phyloP scores from a whole-genome alignment of 805 yeast species.

The Metschnikowia borealis region DNA sequence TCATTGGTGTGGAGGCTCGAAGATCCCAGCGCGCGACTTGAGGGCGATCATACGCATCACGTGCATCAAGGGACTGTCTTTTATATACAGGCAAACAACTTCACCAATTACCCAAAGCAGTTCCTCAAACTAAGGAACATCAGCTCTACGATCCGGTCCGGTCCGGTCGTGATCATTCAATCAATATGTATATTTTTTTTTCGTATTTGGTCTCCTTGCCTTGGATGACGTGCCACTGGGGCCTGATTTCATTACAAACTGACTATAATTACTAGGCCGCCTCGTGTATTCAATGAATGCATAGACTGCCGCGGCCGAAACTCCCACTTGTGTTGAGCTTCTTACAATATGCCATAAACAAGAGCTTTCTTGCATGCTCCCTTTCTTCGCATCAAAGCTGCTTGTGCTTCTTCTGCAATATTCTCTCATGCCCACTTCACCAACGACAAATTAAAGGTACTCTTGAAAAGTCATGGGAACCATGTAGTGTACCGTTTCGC shows the following conservation, averaged over 20 bases:
- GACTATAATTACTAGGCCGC: slow-evolving; percentile 6
- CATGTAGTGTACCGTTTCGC: neutral
- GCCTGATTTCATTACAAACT: slow-evolving; percentile 5
- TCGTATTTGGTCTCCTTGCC: slow-evolving; percentile 3
- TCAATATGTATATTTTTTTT: neutral
- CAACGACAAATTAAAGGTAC: neutral
- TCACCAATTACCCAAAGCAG: neutral
- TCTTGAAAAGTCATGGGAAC: neutral
- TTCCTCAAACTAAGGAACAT: neutral
- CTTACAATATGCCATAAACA: slow-evolving; percentile 3
- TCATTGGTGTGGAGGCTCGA: neutral
- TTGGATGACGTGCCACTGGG: slow-evolving; percentile 3
- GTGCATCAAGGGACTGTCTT: neutral
- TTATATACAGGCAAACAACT: neutral
- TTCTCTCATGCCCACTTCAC: slow-evolving; percentile 2
- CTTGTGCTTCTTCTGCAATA: neutral
- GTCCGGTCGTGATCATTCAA: neutral
- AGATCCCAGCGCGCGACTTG: too few relatives aligned
- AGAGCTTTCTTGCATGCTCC: neutral
- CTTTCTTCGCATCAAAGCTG: neutral
- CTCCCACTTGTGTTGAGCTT: neutral
- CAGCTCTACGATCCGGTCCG: neutral
- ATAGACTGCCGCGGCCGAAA: slow-evolving; percentile 4
- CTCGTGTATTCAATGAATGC: slow-evolving; percentile 3
- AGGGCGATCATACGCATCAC: neutral